Evolutionary conservation across 768 basidiomycete genomes (phyloP).

Genomic region (Russula sp.): DNA sequence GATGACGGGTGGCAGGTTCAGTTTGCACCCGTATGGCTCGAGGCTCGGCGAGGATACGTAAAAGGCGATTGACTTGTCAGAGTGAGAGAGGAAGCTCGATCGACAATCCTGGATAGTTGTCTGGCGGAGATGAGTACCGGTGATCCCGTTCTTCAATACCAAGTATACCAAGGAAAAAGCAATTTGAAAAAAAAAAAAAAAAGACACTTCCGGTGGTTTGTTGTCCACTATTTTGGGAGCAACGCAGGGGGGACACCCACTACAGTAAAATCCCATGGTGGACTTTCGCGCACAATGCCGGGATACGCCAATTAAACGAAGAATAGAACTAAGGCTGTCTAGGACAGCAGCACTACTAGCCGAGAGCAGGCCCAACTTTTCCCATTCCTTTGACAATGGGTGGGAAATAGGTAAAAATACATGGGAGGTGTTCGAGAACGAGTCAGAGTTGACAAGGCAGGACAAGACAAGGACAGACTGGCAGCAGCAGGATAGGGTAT

Average conservation of each 20-base stretch:
- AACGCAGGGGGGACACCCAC: too few relatives aligned
- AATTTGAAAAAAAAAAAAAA: background rate
- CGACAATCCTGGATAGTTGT: conserved; percentile 17
- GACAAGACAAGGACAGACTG: background rate
- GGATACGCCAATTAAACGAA: background rate
- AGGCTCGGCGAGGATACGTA: background rate
- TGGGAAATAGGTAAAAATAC: background rate
- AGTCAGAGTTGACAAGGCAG: background rate
- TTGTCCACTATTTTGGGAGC: too few relatives aligned
- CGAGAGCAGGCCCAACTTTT: background rate
- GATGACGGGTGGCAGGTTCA: too few relatives aligned
- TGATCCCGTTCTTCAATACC: conserved; percentile 3
- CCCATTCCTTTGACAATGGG: background rate
- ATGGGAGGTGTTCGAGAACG: background rate
- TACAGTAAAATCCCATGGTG: too few relatives aligned
- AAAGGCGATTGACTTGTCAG: conserved; percentile 12
- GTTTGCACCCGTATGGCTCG: too few relatives aligned
- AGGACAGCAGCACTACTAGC: background rate
- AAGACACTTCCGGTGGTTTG: background rate
- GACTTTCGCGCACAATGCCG: background rate
- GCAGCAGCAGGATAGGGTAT: too few relatives aligned
- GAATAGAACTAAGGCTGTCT: background rate
- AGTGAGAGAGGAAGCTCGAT: conserved; percentile 6
- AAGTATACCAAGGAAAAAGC: background rate
- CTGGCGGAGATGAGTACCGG: conserved; percentile 18